These are phyloP conservation scores for Cucurbita pepo DNA, from an alignment of 306 rosid genomes.

Conservation along the genomic window DNA sequence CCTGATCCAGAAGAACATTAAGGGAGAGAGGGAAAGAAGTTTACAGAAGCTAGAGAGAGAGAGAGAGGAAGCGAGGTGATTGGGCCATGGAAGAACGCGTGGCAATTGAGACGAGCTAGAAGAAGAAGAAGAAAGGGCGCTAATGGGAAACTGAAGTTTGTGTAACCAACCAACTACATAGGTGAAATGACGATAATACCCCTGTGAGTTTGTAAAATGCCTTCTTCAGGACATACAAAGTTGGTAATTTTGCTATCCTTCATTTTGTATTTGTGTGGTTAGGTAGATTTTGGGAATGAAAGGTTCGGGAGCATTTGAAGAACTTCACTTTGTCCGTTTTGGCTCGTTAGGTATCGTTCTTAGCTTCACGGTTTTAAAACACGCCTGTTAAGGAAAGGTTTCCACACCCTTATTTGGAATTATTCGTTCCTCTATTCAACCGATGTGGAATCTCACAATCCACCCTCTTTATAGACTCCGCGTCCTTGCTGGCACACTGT, in stretches of 20 bases:
- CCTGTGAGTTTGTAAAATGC: not conserved
- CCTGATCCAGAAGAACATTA: not conserved
- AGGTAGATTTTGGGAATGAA: not conserved
- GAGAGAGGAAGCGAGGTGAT: not conserved
- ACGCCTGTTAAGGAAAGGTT: too few species aligned
- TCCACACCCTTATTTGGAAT: too few species aligned
- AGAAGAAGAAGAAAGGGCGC: not conserved
- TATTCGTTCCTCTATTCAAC: too few species aligned
- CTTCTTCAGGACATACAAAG: not conserved
- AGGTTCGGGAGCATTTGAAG: too few species aligned
- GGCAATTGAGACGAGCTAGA: not conserved
- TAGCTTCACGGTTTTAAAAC: too few species aligned
- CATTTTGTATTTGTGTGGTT: not conserved
- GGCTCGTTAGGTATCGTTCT: too few species aligned
- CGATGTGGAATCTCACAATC: too few species aligned
- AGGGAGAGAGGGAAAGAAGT: not conserved
- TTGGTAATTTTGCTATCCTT: not conserved
- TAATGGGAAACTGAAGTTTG: not conserved
- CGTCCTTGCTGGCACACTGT: too few species aligned
- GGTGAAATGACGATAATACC: not conserved
- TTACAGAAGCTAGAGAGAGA: not conserved
- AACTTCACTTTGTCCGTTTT: too few species aligned
- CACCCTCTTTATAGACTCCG: too few species aligned
- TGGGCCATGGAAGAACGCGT: slow-evolving; percentile 4
- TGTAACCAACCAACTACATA: not conserved